Evolutionary conservation across 2,329 filamentous ascomycete species (phyloP).

Genomic region (Leptodontidium sp.): DNA sequence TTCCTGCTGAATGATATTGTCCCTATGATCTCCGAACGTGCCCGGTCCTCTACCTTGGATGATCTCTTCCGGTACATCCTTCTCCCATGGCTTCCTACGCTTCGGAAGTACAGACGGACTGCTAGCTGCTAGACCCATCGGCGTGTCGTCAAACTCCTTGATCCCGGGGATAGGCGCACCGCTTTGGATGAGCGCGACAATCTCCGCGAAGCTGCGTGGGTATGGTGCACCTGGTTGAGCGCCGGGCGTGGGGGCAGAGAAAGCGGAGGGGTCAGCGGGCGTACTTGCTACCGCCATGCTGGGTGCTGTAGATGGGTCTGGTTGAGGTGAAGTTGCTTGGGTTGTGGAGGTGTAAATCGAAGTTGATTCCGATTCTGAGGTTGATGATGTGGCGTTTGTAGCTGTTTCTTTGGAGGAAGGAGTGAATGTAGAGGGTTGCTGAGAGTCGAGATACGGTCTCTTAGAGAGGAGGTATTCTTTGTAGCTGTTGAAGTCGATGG

Average conservation of each 20-base stretch:
- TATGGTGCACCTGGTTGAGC: conserved; percentile 67
- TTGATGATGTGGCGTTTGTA: conserved; percentile 3
- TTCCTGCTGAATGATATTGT: conserved; percentile 43
- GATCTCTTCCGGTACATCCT: conserved; percentile 50
- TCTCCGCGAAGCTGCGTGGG: conserved; percentile 83
- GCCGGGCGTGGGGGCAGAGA: conserved; percentile 14
- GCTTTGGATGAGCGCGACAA: conserved; percentile 83
- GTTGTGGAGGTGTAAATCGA: background rate
- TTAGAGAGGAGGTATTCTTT: conserved; percentile 62
- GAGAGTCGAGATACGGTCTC: background rate
- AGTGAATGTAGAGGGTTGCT: background rate
- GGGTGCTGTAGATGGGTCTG: background rate
- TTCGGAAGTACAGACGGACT: conserved; percentile 44
- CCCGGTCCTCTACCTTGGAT: conserved; percentile 47
- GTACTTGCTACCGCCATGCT: conserved; percentile 5
- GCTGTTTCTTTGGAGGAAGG: conserved; percentile 10
- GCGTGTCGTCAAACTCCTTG: conserved; percentile 82
- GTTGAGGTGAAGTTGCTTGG: conserved; percentile 21
- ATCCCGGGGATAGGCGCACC: conserved; percentile 89
- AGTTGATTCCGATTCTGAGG: conserved; percentile 11
- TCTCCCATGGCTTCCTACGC: conserved; percentile 81
- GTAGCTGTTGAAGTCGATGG: conserved; percentile 73
- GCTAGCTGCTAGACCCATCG: conserved; percentile 74
- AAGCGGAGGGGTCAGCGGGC: background rate
- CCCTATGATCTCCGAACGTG: conserved; percentile 44